Evolutionary conservation across 805 yeast genomes (phyloP), one percentile per base, ranked within the genome.

Genomic region (Kuraishia hungarica): DNA sequence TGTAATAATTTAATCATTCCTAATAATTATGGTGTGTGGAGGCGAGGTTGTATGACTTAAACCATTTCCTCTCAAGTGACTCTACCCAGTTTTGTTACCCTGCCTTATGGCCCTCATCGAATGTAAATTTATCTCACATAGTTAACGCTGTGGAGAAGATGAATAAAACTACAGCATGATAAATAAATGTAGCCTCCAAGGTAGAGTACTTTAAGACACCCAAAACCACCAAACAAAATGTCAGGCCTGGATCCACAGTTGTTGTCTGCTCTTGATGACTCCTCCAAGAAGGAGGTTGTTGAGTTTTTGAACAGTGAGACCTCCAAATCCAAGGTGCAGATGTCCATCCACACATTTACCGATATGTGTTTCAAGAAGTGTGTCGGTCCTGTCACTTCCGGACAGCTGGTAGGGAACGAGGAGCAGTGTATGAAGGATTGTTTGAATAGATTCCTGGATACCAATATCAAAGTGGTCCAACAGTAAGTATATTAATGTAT

Each of bases 341-440:
- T 81, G 73, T 83, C 96, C 39, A 87, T 92, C 58, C 97, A 92
- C 68, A 82, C 79, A 64, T 90, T 89, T 79, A 91, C 97, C 26
- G 92, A 90, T 66, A 77, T 86, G 76, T 92, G 98, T 69, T 92
- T 90, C 78, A 88, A 86, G 68, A 87, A 88, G 72, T 92, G 98
- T 70, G 79, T 90, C 53, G 72, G 74, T 52, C 57, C 72, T 4
- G 68, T 81, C 53, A 71, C 74, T 52, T 70, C 74, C 56, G 79
- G 79, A 29, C 75, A 74, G 51, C 74, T 91, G 60, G 76, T 76
- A 59, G 54, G 72, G 1, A 68, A 69, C 55, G 97, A 92, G 70
- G 87, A 86, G 61, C 70, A 75, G 39, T 92, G 97, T 68, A 72
- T 92, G 66, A 72, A 76, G 57, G 87, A 87, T 73, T 92, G 98